A percentile compares a stretch with the other conserved stretches of the same genome.
These are phyloP conservation scores for Penicillium sclerotigenum DNA, from an alignment of 2,329 filamentous ascomycete species.

Conservation along the genomic window DNA sequence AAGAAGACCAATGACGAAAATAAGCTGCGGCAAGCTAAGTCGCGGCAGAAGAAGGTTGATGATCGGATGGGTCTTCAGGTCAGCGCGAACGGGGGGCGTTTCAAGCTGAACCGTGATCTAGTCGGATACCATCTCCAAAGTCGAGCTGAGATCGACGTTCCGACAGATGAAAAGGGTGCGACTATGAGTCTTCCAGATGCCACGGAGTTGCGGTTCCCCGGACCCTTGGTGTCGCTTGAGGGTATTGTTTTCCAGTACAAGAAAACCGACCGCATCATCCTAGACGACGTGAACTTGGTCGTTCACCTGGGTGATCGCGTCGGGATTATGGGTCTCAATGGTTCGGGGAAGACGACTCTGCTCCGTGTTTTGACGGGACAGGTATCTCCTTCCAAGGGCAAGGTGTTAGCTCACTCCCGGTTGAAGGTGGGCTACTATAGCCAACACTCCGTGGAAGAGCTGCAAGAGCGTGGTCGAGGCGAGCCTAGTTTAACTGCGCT, in stretches of 20 bases:
- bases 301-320: constrained; percentile 71
- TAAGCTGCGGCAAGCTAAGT: constrained; percentile 80
- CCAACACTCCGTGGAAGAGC: constrained; percentile 70
- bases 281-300: constrained; percentile 65
- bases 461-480: constrained; percentile 56
- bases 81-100: constrained; percentile 66
- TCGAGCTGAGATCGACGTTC: constrained; percentile 69
- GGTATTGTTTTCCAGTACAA: constrained; percentile 65
- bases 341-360: constrained; percentile 76
- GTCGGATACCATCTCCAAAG: constrained; percentile 58
- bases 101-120: constrained; percentile 76
- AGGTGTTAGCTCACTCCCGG: constrained; percentile 63
- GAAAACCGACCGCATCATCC: constrained; percentile 43
- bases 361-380: constrained; percentile 66
- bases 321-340: constrained; percentile 75
- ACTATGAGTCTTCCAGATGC: constrained; percentile 60
- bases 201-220: constrained; percentile 69
- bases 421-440: constrained; percentile 73
- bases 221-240: constrained; percentile 69
- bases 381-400: constrained; percentile 58
- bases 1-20: constrained; percentile 78
- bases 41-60: constrained; percentile 78
- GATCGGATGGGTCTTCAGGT: constrained; percentile 76
- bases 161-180: constrained; percentile 58
- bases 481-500: constrained; percentile 62